phyloP scores from a whole-genome alignment of 202 grass and related monocot genomes.

The Sporobolus alterniflorus region DNA sequence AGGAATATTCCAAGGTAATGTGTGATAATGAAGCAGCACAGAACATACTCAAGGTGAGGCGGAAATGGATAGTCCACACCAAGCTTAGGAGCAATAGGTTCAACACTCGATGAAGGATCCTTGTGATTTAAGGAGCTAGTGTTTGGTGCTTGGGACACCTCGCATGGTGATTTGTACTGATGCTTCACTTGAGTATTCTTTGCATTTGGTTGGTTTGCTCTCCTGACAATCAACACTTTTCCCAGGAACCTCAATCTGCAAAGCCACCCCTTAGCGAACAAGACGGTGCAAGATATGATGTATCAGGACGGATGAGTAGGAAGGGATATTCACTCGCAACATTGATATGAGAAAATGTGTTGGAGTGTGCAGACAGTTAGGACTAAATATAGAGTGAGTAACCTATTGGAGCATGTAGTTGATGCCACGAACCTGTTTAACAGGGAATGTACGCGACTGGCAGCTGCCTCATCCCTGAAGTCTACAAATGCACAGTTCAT shows the following conservation, averaged over 20 bases:
- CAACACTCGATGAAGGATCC: conserved; percentile 47
- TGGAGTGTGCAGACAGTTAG: background rate
- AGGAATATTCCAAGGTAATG: conserved; percentile 20
- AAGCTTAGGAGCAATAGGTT: conserved; percentile 82
- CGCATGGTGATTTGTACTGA: conserved; percentile 37
- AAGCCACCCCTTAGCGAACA: conserved; percentile 36
- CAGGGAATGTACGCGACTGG: conserved; percentile 64
- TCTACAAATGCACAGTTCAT: conserved; percentile 93
- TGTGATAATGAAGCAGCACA: background rate
- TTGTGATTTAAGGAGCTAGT: conserved; percentile 42
- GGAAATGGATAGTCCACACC: conserved; percentile 95
- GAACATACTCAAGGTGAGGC: conserved; percentile 86
- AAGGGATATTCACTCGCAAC: background rate
- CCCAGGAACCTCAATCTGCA: conserved; percentile 88
- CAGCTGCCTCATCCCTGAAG: conserved; percentile 74
- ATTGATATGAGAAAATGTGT: background rate
- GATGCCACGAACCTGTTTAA: conserved; percentile 72
- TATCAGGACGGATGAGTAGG: background rate
- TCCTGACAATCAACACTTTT: conserved; percentile 80
- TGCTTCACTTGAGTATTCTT: conserved; percentile 40
- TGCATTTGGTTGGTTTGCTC: conserved; percentile 51
- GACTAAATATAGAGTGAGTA: too few relatives aligned
- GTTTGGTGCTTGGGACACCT: conserved; percentile 39
- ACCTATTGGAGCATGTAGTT: background rate
- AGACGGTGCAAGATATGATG: conserved; percentile 3